phyloP scores from a whole-genome alignment of 2,329 filamentous ascomycete genomes.

The Ambrosiella beaveri region DNA sequence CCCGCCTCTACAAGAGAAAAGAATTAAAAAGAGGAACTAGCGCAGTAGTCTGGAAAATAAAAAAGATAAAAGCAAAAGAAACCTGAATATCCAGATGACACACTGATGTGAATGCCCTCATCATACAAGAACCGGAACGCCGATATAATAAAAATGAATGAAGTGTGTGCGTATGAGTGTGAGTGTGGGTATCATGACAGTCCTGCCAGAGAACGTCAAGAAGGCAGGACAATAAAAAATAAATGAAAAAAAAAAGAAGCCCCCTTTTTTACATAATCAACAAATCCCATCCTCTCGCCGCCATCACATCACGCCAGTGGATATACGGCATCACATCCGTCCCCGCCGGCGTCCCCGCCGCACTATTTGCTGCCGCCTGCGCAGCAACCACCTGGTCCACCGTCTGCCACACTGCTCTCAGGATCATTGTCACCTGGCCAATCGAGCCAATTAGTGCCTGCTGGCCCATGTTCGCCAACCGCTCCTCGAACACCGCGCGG shows the following conservation, averaged over 20 bases:
- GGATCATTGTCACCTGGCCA: constrained; percentile 59
- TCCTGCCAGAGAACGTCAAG: constrained; percentile 1
- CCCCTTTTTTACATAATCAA: constrained; percentile 52
- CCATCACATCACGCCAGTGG: constrained; percentile 92
- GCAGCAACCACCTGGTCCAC: constrained; percentile 37
- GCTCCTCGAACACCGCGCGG: constrained; percentile 60
- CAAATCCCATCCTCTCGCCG: constrained; percentile 79
- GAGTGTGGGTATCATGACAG: background rate
- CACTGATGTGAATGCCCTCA: background rate
- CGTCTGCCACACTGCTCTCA: constrained; percentile 72
- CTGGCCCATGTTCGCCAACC: constrained; percentile 49
- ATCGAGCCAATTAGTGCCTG: constrained; percentile 72
- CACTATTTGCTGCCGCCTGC: constrained; percentile 21
- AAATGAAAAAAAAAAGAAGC: constrained; percentile 4
- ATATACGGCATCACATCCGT: constrained; percentile 42
- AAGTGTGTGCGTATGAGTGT: background rate
- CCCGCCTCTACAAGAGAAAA: background rate
- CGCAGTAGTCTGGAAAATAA: background rate
- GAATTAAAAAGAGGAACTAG: background rate
- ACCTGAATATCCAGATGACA: background rate
- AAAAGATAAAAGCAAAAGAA: background rate
- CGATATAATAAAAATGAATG: background rate
- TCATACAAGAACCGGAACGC: background rate
- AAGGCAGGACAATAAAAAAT: background rate
- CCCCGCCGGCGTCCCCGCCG: constrained; percentile 22